Conservation (phyloP, 495 filamentous ascomycete species). For the Elaphomyces granulatus region DNA sequence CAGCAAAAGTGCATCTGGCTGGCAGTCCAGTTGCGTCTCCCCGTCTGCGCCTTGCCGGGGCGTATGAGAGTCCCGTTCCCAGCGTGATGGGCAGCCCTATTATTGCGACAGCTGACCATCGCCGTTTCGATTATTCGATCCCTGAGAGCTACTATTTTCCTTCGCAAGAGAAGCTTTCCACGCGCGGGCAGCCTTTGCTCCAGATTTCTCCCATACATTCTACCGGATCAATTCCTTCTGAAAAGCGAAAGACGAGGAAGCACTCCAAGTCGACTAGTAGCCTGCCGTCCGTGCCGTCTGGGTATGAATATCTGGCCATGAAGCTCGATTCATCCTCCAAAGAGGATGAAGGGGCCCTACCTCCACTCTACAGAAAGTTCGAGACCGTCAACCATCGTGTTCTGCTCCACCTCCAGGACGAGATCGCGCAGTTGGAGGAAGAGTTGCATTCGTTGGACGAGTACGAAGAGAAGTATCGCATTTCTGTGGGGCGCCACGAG, state of each 20-base stretch:
- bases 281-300: no score
- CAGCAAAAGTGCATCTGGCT: constrained; percentile 16
- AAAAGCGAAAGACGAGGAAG: constrained; percentile 12
- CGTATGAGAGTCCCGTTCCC: constrained; percentile 6
- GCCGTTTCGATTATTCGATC: constrained; percentile 8
- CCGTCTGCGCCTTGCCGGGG: constrained; percentile 12
- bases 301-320: constrained; percentile 53
- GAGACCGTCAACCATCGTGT: constrained; percentile 72
- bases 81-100: constrained; percentile 8
- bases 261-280: constrained; percentile 13
- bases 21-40: constrained; percentile 10
- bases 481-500: constrained; percentile 36
- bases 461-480: constrained; percentile 51
- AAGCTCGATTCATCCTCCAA: constrained; percentile 35
- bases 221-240: constrained; percentile 9
- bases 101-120: constrained; percentile 9
- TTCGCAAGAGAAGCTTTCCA: constrained; percentile 9
- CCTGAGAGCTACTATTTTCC: constrained; percentile 21
- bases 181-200: constrained; percentile 18
- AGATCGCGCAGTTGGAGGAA: constrained; percentile 66
- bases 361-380: constrained; percentile 75
- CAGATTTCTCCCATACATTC: constrained; percentile 6
- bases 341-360: constrained; percentile 23
- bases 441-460: constrained; percentile 58
- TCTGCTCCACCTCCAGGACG: constrained; percentile 75